These are phyloP conservation scores for Ettlia oleoabundans DNA, from an alignment of 139 green algal species.

Conservation along the genomic window DNA sequence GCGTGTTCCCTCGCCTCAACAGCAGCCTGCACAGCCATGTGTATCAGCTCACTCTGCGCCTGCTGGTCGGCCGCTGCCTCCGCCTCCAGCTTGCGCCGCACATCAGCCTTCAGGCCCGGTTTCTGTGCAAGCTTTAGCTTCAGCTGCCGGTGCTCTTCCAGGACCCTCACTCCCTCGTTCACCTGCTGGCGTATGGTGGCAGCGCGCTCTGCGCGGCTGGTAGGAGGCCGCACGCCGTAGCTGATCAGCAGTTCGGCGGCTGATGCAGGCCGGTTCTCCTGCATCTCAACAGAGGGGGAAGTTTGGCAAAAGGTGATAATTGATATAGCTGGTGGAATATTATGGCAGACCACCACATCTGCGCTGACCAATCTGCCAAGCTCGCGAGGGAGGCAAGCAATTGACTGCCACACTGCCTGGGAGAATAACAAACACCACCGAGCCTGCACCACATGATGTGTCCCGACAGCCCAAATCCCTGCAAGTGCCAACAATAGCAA, in stretches of 20 bases:
- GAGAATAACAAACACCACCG: too few relatives aligned
- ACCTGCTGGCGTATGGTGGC: neutral
- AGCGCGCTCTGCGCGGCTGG: neutral
- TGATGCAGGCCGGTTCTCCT: neutral
- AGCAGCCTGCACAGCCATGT: slow-evolving; percentile 9
- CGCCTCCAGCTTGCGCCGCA: neutral
- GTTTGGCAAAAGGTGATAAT: too few relatives aligned
- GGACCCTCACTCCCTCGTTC: neutral
- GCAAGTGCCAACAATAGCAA: neutral
- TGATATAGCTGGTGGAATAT: too few relatives aligned
- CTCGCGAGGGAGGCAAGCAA: too few relatives aligned
- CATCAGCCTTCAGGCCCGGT: neutral
- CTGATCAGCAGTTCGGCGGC: slow-evolving; percentile 12
- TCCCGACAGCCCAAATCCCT: neutral
- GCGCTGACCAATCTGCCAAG: too few relatives aligned
- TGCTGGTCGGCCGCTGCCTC: slow-evolving; percentile 27
- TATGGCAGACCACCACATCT: too few relatives aligned
- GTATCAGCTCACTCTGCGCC: slow-evolving; percentile 13
- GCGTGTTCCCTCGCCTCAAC: slow-evolving; percentile 3
- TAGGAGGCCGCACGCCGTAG: neutral
- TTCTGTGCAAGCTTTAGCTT: slow-evolving; percentile 8
- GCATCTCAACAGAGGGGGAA: too few relatives aligned
- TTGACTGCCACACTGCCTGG: too few relatives aligned
- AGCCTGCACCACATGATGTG: neutral
- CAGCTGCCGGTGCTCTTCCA: neutral